These are phyloP conservation scores for Chondrus crispus DNA, from an alignment of 23 red algal species.

Conservation along the genomic window DNA sequence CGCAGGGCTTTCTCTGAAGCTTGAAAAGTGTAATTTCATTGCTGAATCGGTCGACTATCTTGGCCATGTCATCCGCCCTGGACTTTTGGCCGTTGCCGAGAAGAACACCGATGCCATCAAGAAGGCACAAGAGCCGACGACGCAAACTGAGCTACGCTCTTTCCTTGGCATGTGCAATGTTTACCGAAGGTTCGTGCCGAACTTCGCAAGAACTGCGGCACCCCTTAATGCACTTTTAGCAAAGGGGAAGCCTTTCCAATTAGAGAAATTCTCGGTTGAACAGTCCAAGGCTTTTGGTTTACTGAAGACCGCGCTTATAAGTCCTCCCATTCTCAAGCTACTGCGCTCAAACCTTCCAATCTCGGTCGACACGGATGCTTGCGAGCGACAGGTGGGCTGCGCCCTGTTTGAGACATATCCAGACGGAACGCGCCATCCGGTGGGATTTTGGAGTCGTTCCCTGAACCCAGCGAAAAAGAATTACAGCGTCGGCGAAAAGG, in stretches of 20 bases:
- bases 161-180: neutral
- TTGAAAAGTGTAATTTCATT: neutral
- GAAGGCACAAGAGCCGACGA: neutral
- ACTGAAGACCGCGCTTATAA: neutral
- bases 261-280: too few species aligned
- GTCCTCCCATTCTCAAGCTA: neutral
- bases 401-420: neutral
- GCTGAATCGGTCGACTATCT: neutral
- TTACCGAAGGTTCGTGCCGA: neutral
- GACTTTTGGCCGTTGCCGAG: neutral
- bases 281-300: neutral
- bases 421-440: neutral
- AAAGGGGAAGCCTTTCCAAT: too few species aligned
- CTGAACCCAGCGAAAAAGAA: neutral
- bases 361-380: slow-evolving; percentile 9
- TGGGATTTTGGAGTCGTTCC: neutral
- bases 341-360: neutral
- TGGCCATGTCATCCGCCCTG: neutral
- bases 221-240: too few species aligned
- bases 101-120: neutral
- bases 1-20: neutral
- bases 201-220: too few species aligned
- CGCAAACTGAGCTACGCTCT: neutral
- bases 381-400: neutral
- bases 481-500: neutral